Percentiles rank a stretch among this genome's conserved stretches.
phyloP scores from a whole-genome alignment of 257 asterid genomes.

The Ehretia macrophylla region DNA sequence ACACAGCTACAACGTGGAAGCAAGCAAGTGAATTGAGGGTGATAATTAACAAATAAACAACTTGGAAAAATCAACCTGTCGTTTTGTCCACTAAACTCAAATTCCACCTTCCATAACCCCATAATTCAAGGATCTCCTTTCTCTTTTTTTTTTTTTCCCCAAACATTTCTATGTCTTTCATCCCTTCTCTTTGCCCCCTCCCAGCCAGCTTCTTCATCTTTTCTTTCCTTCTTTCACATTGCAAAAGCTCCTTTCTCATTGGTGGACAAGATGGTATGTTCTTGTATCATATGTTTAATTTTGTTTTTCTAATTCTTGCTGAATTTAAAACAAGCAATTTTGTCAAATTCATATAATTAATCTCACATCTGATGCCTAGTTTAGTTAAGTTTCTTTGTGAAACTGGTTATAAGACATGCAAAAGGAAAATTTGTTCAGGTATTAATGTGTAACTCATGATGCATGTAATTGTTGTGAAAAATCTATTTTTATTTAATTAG shows the following conservation, averaged over 20 bases:
- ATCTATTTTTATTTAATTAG: no score
- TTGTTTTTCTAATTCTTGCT: no score
- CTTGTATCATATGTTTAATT: neutral
- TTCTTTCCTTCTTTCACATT: neutral
- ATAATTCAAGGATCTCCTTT: neutral
- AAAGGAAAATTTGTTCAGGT: no score
- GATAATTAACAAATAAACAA: neutral
- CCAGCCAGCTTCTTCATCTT: neutral
- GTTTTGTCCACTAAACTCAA: constrained; percentile 1
- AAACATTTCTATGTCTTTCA: neutral
- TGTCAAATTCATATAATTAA: no score
- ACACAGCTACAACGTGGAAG: constrained; percentile 4
- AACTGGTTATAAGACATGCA: no score
- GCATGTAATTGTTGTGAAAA: no score
- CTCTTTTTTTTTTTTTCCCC: neutral
- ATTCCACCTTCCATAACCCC: neutral
- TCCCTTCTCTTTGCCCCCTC: neutral
- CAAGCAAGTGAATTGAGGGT: constrained; percentile 1
- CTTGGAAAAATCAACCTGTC: neutral
- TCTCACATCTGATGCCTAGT: no score
- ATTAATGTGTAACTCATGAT: no score
- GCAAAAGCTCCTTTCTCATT: constrained; percentile 1
- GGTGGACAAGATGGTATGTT: constrained; percentile 7
- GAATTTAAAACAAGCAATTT: no score
- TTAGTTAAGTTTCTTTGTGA: no score